Conservation (phyloP, 768 basidiomycete genomes). For the Rhodotorula graminis region DNA sequence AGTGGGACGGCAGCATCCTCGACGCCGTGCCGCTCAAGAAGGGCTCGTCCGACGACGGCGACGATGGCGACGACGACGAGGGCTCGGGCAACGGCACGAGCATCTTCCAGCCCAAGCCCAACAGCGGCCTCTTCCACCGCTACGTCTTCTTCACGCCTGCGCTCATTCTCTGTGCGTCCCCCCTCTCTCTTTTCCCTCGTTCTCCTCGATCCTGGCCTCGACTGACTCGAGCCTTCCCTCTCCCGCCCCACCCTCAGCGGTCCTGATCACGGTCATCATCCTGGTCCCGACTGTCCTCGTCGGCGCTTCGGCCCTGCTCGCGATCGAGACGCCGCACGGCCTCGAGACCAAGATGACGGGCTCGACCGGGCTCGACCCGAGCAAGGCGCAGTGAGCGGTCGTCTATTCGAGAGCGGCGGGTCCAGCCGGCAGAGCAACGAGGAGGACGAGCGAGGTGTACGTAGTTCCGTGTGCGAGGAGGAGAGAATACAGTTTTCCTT, state of each 20-base stretch:
- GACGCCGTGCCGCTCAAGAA: neutral
- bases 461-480: neutral
- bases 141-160: constrained; percentile 36
- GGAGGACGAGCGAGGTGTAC: neutral
- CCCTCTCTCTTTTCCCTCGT: no score
- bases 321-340: constrained; percentile 36
- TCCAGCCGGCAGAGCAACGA: no score
- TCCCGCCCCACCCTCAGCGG: neutral
- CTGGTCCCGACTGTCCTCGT: constrained; percentile 37
- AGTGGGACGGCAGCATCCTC: neutral
- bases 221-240: no score
- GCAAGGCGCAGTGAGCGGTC: constrained; percentile 9
- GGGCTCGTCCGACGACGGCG: neutral
- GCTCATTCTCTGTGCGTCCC: constrained; percentile 27
- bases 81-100: constrained; percentile 24
- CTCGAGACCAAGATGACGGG: constrained; percentile 42
- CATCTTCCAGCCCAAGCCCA: constrained; percentile 26
- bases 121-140: constrained; percentile 24
- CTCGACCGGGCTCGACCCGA: constrained; percentile 27
- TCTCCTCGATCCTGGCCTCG: no score
- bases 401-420: neutral
- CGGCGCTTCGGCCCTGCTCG: constrained; percentile 24
- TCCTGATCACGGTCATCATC: constrained; percentile 36
- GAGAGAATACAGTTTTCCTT: no score
- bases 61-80: neutral